Evolutionary conservation across 1,284 basidiomycete genomes (phyloP), one percentile per base, ranked within the genome.

Genomic region (Ceratobasidium sp.): DNA sequence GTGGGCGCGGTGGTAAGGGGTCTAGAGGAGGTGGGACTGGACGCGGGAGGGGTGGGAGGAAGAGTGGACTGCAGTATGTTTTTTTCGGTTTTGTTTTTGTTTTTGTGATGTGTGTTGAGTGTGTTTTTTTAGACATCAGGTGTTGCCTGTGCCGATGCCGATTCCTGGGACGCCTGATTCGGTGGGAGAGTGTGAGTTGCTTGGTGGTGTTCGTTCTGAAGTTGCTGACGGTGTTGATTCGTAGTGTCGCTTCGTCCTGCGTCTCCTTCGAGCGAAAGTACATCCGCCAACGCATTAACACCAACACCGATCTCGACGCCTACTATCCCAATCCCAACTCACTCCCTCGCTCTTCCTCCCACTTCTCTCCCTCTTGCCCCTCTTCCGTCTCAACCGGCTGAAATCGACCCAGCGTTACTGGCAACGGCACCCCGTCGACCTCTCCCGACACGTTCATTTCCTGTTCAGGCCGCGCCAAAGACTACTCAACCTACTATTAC

Each of bases 151-250:
- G 65, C 65, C 65, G 65, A 13, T 66, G 9, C 48, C 65, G 20
- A 54, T 71, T 44, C 69, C 69, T 23, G 71, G 71, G 40, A 74
- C 71, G 38, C 71, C 71, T 44, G 71, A 74, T 46, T 74, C 71
- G 23, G 26, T 26, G 33, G 69, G 54, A 10, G 69, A 71, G 23
- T 26, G 69, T 71, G 38, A 2, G 69, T 59, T 17, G 6, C 26
- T 50, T 15, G 42, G 17, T 28, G 26, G 7, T 48, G 15, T 9
- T 13, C 23, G 26, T 28, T 5, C 1, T 66, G 26, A n/a, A n/a
- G 12, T 20, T 6, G 20, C 65, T 66, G 4, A 66, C 44, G 28
- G 59, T 40, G 3, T 33, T 33, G 26, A 10, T 40, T 64, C 15
- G 13, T 38, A 74, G 71, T 74, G 13, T 74, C 71, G 20, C 50